Percentiles rank a stretch among this genome's conserved stretches.
Conservation (phyloP, 139 green algal species). For the Chara braunii region DNA sequence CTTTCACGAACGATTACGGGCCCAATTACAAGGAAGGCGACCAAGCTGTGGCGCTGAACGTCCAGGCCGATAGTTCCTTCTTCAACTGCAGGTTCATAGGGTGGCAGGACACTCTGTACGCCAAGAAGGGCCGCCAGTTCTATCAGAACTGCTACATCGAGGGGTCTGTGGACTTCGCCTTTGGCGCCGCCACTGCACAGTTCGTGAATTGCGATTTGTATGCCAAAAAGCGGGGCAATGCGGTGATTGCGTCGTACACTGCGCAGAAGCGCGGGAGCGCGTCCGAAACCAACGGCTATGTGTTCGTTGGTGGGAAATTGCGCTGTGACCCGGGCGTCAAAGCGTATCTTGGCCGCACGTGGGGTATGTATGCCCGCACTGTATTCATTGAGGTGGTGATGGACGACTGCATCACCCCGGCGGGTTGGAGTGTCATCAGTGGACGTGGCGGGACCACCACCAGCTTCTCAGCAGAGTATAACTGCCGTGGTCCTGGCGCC, state of each 20-base stretch:
- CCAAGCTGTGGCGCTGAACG: too few relatives aligned
- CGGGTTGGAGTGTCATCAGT: too few relatives aligned
- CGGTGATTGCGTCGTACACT: too few relatives aligned
- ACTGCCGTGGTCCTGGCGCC: background rate
- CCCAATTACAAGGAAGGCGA: too few relatives aligned
- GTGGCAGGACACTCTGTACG: background rate
- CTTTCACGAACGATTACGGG: too few relatives aligned
- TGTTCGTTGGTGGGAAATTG: too few relatives aligned
- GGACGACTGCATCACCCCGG: slow-evolving; percentile 5
- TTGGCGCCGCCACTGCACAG: background rate
- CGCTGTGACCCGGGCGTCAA: too few relatives aligned
- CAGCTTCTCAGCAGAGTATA: background rate
- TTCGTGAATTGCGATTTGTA: slow-evolving; percentile 7
- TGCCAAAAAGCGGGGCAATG: too few relatives aligned
- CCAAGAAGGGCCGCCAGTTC: background rate
- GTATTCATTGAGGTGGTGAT: slow-evolving; percentile 10
- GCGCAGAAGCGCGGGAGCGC: too few relatives aligned
- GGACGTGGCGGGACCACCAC: too few relatives aligned
- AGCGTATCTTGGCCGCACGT: slow-evolving; percentile 8
- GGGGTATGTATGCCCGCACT: slow-evolving; percentile 15
- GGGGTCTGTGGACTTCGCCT: slow-evolving; percentile 9
- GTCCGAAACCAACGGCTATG: too few relatives aligned
- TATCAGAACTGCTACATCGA: slow-evolving; percentile 1
- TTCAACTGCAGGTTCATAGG: background rate
- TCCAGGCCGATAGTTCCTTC: too few relatives aligned